Percentiles rank a stretch among this genome's conserved stretches.
Evolutionary conservation across 768 basidiomycete species (phyloP).

Genomic region (Russula compacta): DNA sequence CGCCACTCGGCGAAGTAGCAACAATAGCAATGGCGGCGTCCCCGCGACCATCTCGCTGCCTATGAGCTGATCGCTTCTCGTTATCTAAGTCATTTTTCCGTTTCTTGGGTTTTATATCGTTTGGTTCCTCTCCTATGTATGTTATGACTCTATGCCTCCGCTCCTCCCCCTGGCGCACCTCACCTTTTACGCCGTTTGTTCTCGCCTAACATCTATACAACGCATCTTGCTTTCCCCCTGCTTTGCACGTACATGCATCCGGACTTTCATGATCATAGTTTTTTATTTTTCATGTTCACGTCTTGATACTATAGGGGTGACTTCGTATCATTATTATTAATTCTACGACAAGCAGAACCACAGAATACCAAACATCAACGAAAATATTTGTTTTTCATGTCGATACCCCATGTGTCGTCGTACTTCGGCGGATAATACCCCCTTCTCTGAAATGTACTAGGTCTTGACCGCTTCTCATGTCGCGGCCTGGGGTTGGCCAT

Average conservation of each 20-base stretch:
- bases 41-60: slow-evolving; percentile 25
- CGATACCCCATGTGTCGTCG: not conserved
- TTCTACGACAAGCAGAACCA: not conserved
- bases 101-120: not conserved
- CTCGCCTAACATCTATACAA: not conserved
- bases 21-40: not conserved
- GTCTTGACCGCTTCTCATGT: too few relatives aligned
- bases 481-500: too few relatives aligned
- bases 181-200: not conserved
- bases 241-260: not conserved
- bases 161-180: too few relatives aligned
- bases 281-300: not conserved
- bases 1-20: not conserved
- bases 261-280: not conserved
- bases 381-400: too few relatives aligned
- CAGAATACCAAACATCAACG: not conserved
- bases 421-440: not conserved
- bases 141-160: not conserved
- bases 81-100: not conserved
- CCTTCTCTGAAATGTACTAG: too few relatives aligned
- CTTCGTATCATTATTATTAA: not conserved
- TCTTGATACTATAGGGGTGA: not conserved
- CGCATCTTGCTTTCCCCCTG: not conserved
- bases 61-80: slow-evolving; percentile 4
- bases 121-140: not conserved